Evolutionary conservation across 495 filamentous ascomycete genomes (phyloP).

Genomic region (Podospora pseudopauciseta): DNA sequence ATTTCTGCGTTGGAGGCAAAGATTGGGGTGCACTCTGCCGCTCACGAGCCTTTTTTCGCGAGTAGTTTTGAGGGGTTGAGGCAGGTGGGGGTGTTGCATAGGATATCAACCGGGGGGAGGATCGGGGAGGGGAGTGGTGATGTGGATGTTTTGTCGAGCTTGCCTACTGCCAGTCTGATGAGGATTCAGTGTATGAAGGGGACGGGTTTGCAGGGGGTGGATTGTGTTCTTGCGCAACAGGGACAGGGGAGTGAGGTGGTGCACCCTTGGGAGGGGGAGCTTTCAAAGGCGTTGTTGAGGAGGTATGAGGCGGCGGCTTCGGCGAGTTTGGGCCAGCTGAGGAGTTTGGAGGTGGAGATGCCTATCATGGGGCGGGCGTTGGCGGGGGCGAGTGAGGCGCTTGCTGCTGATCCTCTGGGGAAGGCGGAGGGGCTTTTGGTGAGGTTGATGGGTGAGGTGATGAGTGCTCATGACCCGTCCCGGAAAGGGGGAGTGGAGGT

Average conservation of each 20-base stretch:
- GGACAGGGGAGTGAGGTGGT: constrained; percentile 23
- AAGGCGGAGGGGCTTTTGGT: constrained; percentile 48
- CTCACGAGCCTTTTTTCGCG: constrained; percentile 53
- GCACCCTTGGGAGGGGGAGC: constrained; percentile 48
- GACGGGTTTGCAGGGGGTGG: constrained; percentile 42
- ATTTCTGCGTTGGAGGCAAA: constrained; percentile 52
- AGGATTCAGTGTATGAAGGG: constrained; percentile 37
- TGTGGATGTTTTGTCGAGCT: constrained; percentile 43
- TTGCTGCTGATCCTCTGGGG: constrained; percentile 45
- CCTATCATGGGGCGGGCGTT: constrained; percentile 56
- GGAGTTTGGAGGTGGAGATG: constrained; percentile 63
- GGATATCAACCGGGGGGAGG: constrained; percentile 21
- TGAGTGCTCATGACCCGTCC: constrained; percentile 37
- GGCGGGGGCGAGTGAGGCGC: constrained; percentile 41
- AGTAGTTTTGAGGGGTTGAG: constrained; percentile 63
- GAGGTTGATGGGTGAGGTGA: constrained; percentile 47
- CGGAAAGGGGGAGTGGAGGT: constrained; percentile 12
- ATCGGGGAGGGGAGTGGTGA: constrained; percentile 27
- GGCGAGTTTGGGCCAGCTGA: constrained; percentile 58
- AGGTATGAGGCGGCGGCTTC: constrained; percentile 52
- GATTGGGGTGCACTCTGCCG: constrained; percentile 38
- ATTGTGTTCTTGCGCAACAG: constrained; percentile 40
- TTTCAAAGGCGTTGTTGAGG: constrained; percentile 55
- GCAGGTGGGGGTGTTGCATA: constrained; percentile 54
- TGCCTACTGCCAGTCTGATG: constrained; percentile 45